A percentile compares a stretch with the other conserved stretches of the same genome.
phyloP scores from a whole-genome alignment of 2,329 filamentous ascomycete genomes.

The Clonostachys byssicola region DNA sequence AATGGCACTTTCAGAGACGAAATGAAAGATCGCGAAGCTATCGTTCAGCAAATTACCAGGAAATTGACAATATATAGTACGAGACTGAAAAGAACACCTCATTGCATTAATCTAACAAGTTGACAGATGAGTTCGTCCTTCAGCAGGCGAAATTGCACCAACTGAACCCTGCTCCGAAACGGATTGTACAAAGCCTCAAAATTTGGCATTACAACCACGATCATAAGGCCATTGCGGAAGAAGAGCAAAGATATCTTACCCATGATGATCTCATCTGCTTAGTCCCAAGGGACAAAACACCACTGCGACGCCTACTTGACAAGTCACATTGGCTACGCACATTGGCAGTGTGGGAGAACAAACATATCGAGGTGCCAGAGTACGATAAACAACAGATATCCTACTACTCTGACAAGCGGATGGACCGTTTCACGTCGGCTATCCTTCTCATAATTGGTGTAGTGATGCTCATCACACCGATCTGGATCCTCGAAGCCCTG shows the following conservation, averaged over 20 bases:
- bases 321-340: conserved; percentile 1
- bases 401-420: conserved; percentile 7
- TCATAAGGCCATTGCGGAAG: conserved; percentile 2
- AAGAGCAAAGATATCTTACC: conserved; percentile 8
- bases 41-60: conserved; percentile 8
- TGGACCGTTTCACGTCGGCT: conserved; percentile 14
- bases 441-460: conserved; percentile 14
- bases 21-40: conserved; percentile 7
- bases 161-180: conserved; percentile 6
- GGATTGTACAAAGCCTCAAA: conserved; percentile 14
- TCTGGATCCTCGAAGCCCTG: conserved; percentile 20
- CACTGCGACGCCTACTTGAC: conserved; percentile 5
- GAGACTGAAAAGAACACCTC: not conserved
- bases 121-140: conserved; percentile 14
- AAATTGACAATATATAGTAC: conserved; percentile 15
- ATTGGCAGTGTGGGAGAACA: not conserved
- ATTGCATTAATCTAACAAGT: not conserved
- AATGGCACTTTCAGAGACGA: conserved; percentile 20
- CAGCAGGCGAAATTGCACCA: conserved; percentile 10
- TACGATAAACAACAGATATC: not conserved
- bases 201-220: conserved; percentile 14
- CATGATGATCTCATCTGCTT: conserved; percentile 12
- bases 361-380: not conserved
- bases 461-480: conserved; percentile 21
- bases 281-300: conserved; percentile 3